A percentile compares a stretch with the other conserved stretches of the same genome.
phyloP scores from a whole-genome alignment of 2,329 filamentous ascomycete species.

The Lasiodiplodia citricola region DNA sequence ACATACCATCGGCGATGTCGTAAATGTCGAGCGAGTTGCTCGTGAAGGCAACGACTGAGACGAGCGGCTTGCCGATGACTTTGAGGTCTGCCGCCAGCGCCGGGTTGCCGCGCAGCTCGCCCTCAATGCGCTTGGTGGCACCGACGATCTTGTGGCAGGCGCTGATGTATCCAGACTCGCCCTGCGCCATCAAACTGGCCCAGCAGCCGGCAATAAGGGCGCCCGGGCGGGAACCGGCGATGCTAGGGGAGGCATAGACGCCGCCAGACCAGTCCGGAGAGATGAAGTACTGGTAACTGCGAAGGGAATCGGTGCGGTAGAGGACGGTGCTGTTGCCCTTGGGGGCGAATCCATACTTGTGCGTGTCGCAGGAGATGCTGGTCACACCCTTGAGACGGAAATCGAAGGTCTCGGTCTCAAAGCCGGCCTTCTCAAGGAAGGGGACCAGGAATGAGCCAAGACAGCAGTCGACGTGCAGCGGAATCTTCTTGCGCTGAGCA shows the following conservation, averaged over 20 bases:
- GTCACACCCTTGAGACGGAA: conserved; percentile 94
- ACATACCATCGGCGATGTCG: conserved; percentile 90
- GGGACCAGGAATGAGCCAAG: conserved; percentile 94
- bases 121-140: conserved; percentile 78
- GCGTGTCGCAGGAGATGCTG: conserved; percentile 93
- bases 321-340: conserved; percentile 95
- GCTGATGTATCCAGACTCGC: conserved; percentile 85
- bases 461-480: conserved; percentile 96
- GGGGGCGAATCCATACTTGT: conserved; percentile 98
- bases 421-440: conserved; percentile 90
- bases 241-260: conserved; percentile 90
- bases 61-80: conserved; percentile 82
- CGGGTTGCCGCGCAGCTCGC: conserved; percentile 73
- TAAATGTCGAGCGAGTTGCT: conserved; percentile 89
- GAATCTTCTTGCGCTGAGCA: conserved; percentile 77
- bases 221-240: conserved; percentile 89
- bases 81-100: conserved; percentile 74
- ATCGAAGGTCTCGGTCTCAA: conserved; percentile 86
- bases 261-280: conserved; percentile 93
- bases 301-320: conserved; percentile 79
- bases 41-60: conserved; percentile 88
- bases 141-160: conserved; percentile 89
- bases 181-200: conserved; percentile 87
- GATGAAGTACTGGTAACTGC: conserved; percentile 95
- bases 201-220: conserved; percentile 96